Evolutionary conservation across 352 stramenopile species (phyloP).

Genomic region (Thalassiosira hispida): DNA sequence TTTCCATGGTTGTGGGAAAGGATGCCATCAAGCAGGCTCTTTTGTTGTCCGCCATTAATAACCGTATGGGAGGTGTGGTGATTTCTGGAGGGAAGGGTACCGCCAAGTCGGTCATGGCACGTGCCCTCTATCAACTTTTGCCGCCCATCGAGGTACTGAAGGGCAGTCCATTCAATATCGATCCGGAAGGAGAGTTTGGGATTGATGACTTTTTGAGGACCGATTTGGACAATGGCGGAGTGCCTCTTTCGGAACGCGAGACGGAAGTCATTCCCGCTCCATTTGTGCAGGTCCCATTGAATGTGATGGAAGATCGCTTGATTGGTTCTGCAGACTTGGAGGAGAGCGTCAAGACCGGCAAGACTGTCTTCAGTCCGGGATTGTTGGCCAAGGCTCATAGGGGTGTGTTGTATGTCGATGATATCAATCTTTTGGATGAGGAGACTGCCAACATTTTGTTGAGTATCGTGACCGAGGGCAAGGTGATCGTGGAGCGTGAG

Average conservation of each 20-base stretch:
- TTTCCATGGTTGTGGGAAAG: slow-evolving; percentile 88
- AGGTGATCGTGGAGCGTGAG: slow-evolving; percentile 87
- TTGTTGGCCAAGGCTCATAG: slow-evolving; percentile 85
- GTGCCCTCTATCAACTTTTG: slow-evolving; percentile 85
- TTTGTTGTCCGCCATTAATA: slow-evolving; percentile 82
- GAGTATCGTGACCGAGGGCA: slow-evolving; percentile 85
- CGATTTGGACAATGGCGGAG: slow-evolving; percentile 82
- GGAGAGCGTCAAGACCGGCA: slow-evolving; percentile 85
- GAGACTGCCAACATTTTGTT: slow-evolving; percentile 88
- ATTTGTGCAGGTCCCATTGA: slow-evolving; percentile 88
- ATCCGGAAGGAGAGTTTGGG: slow-evolving; percentile 78
- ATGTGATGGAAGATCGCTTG: slow-evolving; percentile 89
- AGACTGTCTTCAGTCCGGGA: slow-evolving; percentile 87
- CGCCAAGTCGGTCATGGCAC: slow-evolving; percentile 88
- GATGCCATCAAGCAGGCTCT: slow-evolving; percentile 88
- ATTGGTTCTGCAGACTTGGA: slow-evolving; percentile 88
- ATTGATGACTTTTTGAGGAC: slow-evolving; percentile 79
- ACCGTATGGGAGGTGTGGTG: slow-evolving; percentile 87
- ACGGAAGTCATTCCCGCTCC: slow-evolving; percentile 85
- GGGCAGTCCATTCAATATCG: slow-evolving; percentile 86
- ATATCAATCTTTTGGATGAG: slow-evolving; percentile 89
- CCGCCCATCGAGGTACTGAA: slow-evolving; percentile 87
- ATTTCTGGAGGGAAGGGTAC: slow-evolving; percentile 87
- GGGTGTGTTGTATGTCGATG: slow-evolving; percentile 88
- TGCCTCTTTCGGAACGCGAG: slow-evolving; percentile 82